Base-by-base conservation (phyloP, 163 green algal species). In the Coccomyxa subellipsoidea region DNA sequence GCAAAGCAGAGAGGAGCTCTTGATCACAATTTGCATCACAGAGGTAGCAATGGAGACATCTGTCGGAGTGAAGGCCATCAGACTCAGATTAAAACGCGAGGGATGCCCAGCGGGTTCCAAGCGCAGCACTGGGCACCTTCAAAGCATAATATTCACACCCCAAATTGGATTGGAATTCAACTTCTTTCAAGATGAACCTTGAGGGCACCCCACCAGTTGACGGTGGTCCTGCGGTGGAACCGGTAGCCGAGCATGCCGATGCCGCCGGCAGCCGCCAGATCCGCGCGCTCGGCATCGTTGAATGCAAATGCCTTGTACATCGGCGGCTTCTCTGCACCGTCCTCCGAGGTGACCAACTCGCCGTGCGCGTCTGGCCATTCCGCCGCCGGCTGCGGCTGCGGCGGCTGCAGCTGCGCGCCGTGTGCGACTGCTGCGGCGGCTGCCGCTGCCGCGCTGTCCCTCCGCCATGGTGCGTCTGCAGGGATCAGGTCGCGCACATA, bases 241-340 rank as follows among this genome's bases (percentile, higher is more conserved):
- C 34, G 54, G 79, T 83, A 78, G 37, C 66, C 79, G 54, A 79
- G 66, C 79, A 72, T 78, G 66, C 40, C 40, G 3, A 40, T n/a
- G 38, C n/a, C 36, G n/a, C n/a, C 39, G 0, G 76, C 29, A 7
- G 23, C 38, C 37, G 27, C 12, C 38, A 39, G 76, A 35, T 36
- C 76, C 1, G 36, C 76, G 23, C 27, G 31, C 76, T 80, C 76
- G 29, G 76, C 32, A 34, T 80, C 76, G 76, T 80, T 80, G 37
- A 69, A 80, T 7, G 76, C 37, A 7, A 31, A 69, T 5, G 76
- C 38, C 4, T 69, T 38, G 39, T 71, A 80, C 2, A 25, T 70
- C 25, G 76, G 29, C 40, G 38, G 66, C 66, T 73, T 73, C 66
- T 34, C 31, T 8, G 1, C 18, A 18, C n/a, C 66, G 2, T 73